A percentile compares a stretch with the other conserved stretches of the same genome.
phyloP scores from a whole-genome alignment of 345 rosid genomes.

The Toxicodendron radicans region DNA sequence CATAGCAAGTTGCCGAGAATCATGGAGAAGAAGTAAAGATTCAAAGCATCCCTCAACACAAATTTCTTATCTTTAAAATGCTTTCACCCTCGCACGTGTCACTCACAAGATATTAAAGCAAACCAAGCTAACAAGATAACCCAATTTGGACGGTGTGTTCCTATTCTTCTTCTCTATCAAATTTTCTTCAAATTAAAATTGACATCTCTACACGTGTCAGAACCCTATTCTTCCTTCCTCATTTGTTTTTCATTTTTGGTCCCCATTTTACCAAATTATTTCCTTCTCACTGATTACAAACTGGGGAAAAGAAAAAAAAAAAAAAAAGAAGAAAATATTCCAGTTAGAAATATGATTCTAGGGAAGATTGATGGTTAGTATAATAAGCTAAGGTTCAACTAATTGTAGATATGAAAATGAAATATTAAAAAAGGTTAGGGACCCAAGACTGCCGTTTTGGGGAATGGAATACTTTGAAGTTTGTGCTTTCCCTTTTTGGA shows the following conservation, averaged over 20 bases:
- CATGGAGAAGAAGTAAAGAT: slow-evolving; percentile 18
- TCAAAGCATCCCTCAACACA: slow-evolving; percentile 35
- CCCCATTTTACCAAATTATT: too few relatives aligned
- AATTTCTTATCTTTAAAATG: slow-evolving; percentile 33
- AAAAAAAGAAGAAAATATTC: too few relatives aligned
- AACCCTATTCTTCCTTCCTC: slow-evolving; percentile 24
- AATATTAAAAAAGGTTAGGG: not conserved
- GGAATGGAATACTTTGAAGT: slow-evolving; percentile 17
- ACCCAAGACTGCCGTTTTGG: slow-evolving; percentile 26
- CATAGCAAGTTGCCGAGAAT: slow-evolving; percentile 43
- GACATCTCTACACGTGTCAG: slow-evolving; percentile 17
- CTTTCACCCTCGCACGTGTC: not conserved
- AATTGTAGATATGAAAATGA: not conserved
- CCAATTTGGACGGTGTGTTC: slow-evolving; percentile 22
- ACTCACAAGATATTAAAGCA: slow-evolving; percentile 4
- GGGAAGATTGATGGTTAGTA: too few relatives aligned
- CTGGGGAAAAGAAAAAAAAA: too few relatives aligned
- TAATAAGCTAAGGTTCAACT: too few relatives aligned
- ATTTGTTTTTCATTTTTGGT: slow-evolving; percentile 1
- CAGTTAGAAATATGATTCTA: too few relatives aligned
- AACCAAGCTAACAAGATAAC: not conserved
- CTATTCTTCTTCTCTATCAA: not conserved
- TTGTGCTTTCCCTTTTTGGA: slow-evolving; percentile 34
- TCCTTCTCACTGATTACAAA: too few relatives aligned
- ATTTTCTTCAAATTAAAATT: not conserved